phyloP scores from a whole-genome alignment of 2,329 filamentous ascomycete genomes.

The Phoma sp. region DNA sequence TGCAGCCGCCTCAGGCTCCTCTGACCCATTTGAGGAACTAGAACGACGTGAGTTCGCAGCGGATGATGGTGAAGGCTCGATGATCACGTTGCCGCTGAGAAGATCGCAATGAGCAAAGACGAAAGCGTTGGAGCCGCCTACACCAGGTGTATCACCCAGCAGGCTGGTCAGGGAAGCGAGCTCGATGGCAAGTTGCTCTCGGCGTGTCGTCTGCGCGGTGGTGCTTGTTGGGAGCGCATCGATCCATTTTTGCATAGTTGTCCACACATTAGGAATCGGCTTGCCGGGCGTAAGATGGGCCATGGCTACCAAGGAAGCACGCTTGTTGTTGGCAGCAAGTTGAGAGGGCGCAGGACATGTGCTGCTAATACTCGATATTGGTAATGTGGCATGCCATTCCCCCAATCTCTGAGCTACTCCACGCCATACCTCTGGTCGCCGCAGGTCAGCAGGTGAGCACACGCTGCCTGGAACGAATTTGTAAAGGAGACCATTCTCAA shows the following conservation, averaged over 20 bases:
- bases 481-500: slow-evolving; percentile 96
- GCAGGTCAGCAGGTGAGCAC: slow-evolving; percentile 80
- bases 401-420: slow-evolving; percentile 84
- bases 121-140: slow-evolving; percentile 73
- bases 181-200: slow-evolving; percentile 74
- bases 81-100: slow-evolving; percentile 94
- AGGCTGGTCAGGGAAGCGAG: slow-evolving; percentile 71
- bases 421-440: slow-evolving; percentile 74
- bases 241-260: slow-evolving; percentile 96
- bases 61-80: slow-evolving; percentile 62
- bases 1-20: slow-evolving; percentile 37
- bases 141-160: slow-evolving; percentile 76
- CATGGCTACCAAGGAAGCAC: slow-evolving; percentile 45
- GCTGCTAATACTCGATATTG: slow-evolving; percentile 58
- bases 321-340: slow-evolving; percentile 40
- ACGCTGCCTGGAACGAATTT: slow-evolving; percentile 83
- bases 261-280: slow-evolving; percentile 87
- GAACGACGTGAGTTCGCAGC: slow-evolving; percentile 42
- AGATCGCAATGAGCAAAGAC: slow-evolving; percentile 96
- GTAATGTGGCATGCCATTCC: slow-evolving; percentile 85
- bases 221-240: slow-evolving; percentile 78
- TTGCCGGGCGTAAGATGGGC: slow-evolving; percentile 64
- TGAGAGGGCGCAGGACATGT: slow-evolving; percentile 44
- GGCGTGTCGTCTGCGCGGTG: slow-evolving; percentile 70
- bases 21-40: slow-evolving; percentile 39